Evolutionary conservation across 2,329 filamentous ascomycete genomes (phyloP).

Genomic region (Coniella lustricola): DNA sequence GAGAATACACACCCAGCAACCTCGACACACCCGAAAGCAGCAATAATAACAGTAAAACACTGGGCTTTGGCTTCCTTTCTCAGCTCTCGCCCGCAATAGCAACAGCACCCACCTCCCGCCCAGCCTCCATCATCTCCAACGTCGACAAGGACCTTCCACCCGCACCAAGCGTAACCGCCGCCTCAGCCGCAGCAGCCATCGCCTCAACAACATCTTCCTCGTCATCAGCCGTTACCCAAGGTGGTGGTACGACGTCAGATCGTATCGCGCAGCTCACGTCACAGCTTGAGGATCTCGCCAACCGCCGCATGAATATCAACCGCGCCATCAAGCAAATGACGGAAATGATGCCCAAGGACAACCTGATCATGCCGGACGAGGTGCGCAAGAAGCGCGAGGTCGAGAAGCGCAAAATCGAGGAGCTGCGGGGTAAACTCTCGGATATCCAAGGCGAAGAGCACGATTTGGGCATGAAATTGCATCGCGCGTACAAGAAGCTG

Average conservation of each 20-base stretch:
- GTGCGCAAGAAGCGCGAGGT: slow-evolving; percentile 49
- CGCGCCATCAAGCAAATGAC: slow-evolving; percentile 70
- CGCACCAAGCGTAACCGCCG: slow-evolving; percentile 50
- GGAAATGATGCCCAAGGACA: slow-evolving; percentile 67
- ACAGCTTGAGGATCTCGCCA: slow-evolving; percentile 55
- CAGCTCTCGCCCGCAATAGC: not conserved
- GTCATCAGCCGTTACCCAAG: slow-evolving; percentile 37
- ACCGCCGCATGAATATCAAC: slow-evolving; percentile 64
- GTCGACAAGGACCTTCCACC: slow-evolving; percentile 53
- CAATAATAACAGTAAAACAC: not conserved
- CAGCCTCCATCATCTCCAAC: slow-evolving; percentile 28
- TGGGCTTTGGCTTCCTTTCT: slow-evolving; percentile 6
- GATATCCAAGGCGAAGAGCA: slow-evolving; percentile 72
- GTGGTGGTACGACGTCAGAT: slow-evolving; percentile 39
- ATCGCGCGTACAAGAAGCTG: slow-evolving; percentile 66
- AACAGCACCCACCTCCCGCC: slow-evolving; percentile 7
- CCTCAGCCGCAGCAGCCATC: slow-evolving; percentile 27
- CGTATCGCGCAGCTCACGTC: slow-evolving; percentile 62
- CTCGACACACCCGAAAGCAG: not conserved
- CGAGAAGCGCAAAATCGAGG: slow-evolving; percentile 60
- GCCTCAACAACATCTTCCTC: slow-evolving; percentile 21
- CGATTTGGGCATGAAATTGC: slow-evolving; percentile 67
- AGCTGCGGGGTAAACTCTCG: slow-evolving; percentile 58
- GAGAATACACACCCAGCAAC: too few species aligned
- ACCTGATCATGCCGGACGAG: slow-evolving; percentile 58